A percentile compares a stretch with the other conserved stretches of the same genome.
These are phyloP conservation scores for Entomophthora muscae DNA, from an alignment of 371 early-diverging fungal genomes.

Conservation along the genomic window DNA sequence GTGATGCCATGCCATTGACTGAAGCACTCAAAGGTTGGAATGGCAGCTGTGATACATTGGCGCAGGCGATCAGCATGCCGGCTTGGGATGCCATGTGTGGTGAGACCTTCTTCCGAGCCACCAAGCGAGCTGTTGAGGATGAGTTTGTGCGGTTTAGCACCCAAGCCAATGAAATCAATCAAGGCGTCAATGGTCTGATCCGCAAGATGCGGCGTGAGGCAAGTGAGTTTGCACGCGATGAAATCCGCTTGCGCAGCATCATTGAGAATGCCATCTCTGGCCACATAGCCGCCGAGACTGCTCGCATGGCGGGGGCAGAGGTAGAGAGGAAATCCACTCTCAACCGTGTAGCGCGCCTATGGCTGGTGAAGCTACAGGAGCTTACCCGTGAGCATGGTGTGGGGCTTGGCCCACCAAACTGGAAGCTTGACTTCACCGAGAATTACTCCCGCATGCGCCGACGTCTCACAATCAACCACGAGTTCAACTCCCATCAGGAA, in stretches of 20 bases:
- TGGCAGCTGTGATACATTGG: constrained; percentile 13
- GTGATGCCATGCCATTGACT: not conserved
- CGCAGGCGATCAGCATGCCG: constrained; percentile 15
- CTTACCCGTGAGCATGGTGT: constrained; percentile 20
- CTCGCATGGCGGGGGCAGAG: constrained; percentile 13
- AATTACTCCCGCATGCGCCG: constrained; percentile 28
- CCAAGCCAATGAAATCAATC: constrained; percentile 14
- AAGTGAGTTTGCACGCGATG: not conserved
- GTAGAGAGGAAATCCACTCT: constrained; percentile 14
- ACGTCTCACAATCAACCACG: constrained; percentile 23
- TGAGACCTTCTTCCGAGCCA: constrained; percentile 18
- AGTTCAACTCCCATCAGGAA: constrained; percentile 27
- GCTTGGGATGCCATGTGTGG: constrained; percentile 21
- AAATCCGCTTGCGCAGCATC: constrained; percentile 9
- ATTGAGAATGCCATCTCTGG: constrained; percentile 4
- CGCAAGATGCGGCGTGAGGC: constrained; percentile 10
- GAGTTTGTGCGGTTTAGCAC: constrained; percentile 16
- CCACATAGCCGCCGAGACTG: constrained; percentile 13
- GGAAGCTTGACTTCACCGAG: constrained; percentile 29
- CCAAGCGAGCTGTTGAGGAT: constrained; percentile 21
- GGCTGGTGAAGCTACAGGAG: constrained; percentile 19
- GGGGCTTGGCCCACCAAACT: constrained; percentile 17
- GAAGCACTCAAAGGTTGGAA: not conserved
- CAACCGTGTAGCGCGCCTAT: constrained; percentile 13
- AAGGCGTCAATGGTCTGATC: constrained; percentile 13